Conservation (phyloP, 2,329 filamentous ascomycete species). For the Apiospora koreana region DNA sequence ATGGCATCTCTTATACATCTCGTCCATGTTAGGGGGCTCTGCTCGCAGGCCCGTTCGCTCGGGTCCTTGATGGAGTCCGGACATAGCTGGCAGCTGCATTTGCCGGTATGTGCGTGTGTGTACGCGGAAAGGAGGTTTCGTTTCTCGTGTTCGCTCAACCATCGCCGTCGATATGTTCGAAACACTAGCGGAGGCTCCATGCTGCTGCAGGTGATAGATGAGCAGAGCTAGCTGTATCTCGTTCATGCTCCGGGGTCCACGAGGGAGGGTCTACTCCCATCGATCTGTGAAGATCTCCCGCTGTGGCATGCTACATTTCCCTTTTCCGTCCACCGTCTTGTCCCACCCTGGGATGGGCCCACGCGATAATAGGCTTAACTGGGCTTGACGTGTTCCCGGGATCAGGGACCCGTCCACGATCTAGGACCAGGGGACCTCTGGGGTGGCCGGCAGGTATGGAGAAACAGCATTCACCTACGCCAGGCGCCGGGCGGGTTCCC, state of each 20-base stretch:
- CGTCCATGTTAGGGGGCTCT: background rate
- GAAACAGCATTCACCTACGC: background rate
- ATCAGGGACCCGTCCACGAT: background rate
- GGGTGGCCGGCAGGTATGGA: background rate
- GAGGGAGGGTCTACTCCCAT: background rate
- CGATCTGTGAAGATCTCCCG: slow-evolving; percentile 1
- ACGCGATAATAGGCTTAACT: background rate
- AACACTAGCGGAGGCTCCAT: slow-evolving; percentile 1
- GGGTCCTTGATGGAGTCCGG: background rate
- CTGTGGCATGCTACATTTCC: background rate
- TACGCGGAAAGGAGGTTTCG: background rate
- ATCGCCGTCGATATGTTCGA: background rate
- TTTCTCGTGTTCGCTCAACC: background rate
- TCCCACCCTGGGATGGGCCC: background rate
- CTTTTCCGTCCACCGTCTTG: background rate
- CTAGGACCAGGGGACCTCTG: background rate
- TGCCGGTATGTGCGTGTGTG: background rate
- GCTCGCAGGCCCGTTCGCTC: background rate
- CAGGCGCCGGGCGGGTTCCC: background rate
- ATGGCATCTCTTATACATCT: background rate
- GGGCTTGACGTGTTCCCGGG: background rate
- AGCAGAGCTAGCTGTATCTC: background rate
- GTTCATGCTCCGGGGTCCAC: background rate
- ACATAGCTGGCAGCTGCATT: background rate
- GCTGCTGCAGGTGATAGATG: background rate